A percentile compares a stretch with the other conserved stretches of the same genome.
Conservation (phyloP, 1,139 yeast genomes). For the Zygotorulaspora mrakii region DNA sequence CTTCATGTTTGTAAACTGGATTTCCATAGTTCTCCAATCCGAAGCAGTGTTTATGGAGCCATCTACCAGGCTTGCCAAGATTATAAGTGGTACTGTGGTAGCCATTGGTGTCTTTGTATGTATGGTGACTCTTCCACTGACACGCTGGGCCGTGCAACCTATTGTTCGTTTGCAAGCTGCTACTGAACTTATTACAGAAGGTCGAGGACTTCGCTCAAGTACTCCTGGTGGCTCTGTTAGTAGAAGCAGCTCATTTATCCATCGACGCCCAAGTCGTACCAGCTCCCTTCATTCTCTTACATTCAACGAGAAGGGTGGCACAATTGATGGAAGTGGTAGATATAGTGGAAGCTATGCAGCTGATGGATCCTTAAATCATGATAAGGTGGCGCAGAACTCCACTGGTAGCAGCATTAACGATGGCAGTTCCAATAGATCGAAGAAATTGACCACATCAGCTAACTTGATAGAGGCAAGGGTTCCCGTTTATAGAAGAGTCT, state of each 20-base stretch:
- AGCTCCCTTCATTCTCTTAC: conserved; percentile 19
- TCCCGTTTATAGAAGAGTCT: conserved; percentile 53
- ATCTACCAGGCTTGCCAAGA: conserved; percentile 55
- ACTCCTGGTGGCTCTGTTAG: conserved; percentile 20
- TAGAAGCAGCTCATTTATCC: conserved; percentile 23
- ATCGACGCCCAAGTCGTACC: conserved; percentile 16
- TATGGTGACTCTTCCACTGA: conserved; percentile 71
- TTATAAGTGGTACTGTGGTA: conserved; percentile 72
- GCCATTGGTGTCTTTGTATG: conserved; percentile 77
- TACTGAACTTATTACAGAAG: conserved; percentile 56
- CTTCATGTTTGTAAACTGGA: conserved; percentile 59
- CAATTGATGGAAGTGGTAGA: background rate
- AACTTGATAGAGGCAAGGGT: conserved; percentile 44
- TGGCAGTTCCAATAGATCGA: conserved; percentile 22
- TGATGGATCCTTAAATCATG: conserved; percentile 16
- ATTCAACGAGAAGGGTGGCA: conserved; percentile 9
- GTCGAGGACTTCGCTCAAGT: conserved; percentile 37
- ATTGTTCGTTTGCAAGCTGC: conserved; percentile 77
- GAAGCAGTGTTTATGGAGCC: conserved; percentile 60
- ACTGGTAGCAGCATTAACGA: conserved; percentile 18
- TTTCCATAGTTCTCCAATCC: conserved; percentile 67
- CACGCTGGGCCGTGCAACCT: conserved; percentile 83
- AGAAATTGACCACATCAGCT: conserved; percentile 39
- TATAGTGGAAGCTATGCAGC: conserved; percentile 6
- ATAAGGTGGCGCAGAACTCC: conserved; percentile 9